Conservation (phyloP, 2,329 filamentous ascomycete species). For the Lachnellula hyalina region DNA sequence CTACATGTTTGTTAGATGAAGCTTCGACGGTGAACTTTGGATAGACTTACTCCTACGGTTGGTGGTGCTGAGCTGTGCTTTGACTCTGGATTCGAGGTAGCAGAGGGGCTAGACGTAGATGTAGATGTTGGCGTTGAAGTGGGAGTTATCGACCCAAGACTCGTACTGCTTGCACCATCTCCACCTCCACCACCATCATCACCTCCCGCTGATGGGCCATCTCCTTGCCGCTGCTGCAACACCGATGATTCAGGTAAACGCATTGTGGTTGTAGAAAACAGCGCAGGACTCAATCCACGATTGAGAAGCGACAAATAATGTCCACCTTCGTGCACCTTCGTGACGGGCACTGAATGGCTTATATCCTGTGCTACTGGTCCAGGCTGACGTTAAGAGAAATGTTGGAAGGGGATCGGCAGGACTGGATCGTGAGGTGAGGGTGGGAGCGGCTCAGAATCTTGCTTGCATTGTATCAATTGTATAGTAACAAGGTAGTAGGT, state of each 20-base stretch:
- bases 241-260: conserved; percentile 2
- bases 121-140: neutral
- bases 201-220: neutral
- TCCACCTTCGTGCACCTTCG: neutral
- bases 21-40: neutral
- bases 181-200: neutral
- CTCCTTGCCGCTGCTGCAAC: neutral
- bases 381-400: no score
- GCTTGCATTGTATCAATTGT: no score
- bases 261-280: conserved; percentile 8
- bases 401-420: no score
- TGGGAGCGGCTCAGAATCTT: no score
- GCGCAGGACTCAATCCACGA: conserved; percentile 1
- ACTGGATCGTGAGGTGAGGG: no score
- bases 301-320: neutral
- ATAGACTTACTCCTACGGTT: conserved; percentile 6
- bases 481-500: no score
- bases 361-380: no score
- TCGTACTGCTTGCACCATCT: neutral
- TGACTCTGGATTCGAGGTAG: neutral
- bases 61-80: neutral
- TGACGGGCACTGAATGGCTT: neutral
- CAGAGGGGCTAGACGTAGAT: conserved; percentile 1
- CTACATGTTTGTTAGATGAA: conserved; percentile 1
- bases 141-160: neutral